A percentile compares a stretch with the other conserved stretches of the same genome.
These are phyloP conservation scores for Lophium mytilinum DNA, from an alignment of 495 filamentous ascomycete genomes.

Conservation along the genomic window DNA sequence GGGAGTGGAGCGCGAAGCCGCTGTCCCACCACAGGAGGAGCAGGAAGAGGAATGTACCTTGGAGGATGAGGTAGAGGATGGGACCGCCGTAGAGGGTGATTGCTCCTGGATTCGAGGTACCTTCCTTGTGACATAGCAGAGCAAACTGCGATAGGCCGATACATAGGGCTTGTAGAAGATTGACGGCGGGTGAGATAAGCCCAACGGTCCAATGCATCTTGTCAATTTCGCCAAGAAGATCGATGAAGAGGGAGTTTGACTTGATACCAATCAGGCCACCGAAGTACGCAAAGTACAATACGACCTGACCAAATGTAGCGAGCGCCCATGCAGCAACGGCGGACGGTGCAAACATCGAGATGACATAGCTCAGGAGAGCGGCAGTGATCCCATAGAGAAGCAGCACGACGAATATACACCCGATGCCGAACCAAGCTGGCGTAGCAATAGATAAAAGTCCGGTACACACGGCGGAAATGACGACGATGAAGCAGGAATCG, in stretches of 20 bases:
- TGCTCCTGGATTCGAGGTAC: slow-evolving; percentile 56
- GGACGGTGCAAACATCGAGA: slow-evolving; percentile 60
- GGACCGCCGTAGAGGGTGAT: slow-evolving; percentile 71
- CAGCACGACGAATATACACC: slow-evolving; percentile 70
- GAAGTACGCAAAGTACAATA: slow-evolving; percentile 20
- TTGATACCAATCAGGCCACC: slow-evolving; percentile 52
- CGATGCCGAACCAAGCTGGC: slow-evolving; percentile 60
- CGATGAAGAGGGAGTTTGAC: slow-evolving; percentile 56
- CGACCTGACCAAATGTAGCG: slow-evolving; percentile 59
- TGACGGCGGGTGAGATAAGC: slow-evolving; percentile 60
- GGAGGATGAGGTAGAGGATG: slow-evolving; percentile 69
- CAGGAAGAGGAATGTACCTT: slow-evolving; percentile 38
- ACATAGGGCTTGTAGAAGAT: slow-evolving; percentile 61
- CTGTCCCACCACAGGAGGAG: slow-evolving; percentile 70
- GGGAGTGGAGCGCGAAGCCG: slow-evolving; percentile 47
- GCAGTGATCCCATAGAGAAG: slow-evolving; percentile 68
- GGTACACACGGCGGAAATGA: slow-evolving; percentile 49
- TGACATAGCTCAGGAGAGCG: slow-evolving; percentile 61
- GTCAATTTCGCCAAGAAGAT: slow-evolving; percentile 50
- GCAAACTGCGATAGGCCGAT: slow-evolving; percentile 72
- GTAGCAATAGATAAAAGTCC: slow-evolving; percentile 51
- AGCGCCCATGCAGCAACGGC: slow-evolving; percentile 70
- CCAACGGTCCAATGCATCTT: slow-evolving; percentile 63
- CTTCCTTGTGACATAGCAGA: slow-evolving; percentile 51
- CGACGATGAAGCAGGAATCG: slow-evolving; percentile 66